Evolutionary conservation across 306 rosid genomes (phyloP), one percentile per base, ranked within the genome.

Genomic region (Rosa lucieae): DNA sequence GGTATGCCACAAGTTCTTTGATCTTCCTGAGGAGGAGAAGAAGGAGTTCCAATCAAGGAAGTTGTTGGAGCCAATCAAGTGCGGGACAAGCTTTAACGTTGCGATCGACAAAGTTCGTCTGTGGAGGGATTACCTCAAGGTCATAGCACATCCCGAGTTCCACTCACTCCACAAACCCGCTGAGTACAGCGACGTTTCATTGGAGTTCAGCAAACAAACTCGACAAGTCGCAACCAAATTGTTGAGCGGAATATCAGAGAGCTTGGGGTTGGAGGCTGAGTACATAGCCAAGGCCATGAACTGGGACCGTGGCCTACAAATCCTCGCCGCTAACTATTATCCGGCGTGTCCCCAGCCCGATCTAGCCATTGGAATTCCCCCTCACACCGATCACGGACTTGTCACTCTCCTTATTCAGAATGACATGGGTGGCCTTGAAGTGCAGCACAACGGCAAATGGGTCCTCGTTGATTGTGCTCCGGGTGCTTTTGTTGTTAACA

Each of bases 91-190:
- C 84, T 76, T 81, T 63, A 61, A 52, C 65, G 82, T 82, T 21
- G 43, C 69, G 42, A 68, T 58, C 10, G 92, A 88, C 48, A 49
- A 78, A 26, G 83, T 86, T 75, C 88, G 83, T 65, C 86, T 62
- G 49, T 86, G 92, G 92, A 86, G 92, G 69, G 92, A 89, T 71
- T 89, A 55, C 68, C 90, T 89, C 72, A 86, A 89, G 74, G 80
- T 67, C 23, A 39, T 73, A 10, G 78, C 85, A 12, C 62, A 43
- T 18, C 92, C 89, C 2, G 51, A 82, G 10, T 86, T 86, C 77
- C 82, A 82, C 51, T 82, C 87, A 44, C 92, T 89, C 17, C 23
- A 78, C 80, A 89, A 86, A 53, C 92, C 92, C 37, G 72, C 70
- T 0, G 89, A 87, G 40, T 86, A 14, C 86, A 85, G 65, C 39